Base-by-base conservation (phyloP, 2,329 filamentous ascomycete species). In the Penicillium sp. region DNA sequence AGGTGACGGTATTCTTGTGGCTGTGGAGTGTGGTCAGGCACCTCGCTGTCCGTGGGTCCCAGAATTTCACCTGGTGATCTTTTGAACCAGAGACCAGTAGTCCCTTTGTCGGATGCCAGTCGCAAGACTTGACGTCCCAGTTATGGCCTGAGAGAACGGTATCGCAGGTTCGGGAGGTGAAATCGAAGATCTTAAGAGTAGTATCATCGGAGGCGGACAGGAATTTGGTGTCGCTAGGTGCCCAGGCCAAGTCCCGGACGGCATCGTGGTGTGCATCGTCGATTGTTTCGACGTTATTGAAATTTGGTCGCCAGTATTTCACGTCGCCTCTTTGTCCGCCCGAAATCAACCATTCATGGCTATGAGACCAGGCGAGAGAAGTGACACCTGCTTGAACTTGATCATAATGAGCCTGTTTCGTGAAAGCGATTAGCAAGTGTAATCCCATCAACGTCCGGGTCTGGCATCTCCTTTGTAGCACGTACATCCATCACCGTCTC, bases 231-330 rank as follows among this genome's bases (percentile, higher is more conserved):
- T 99, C 95, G 62, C 90, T 96, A 1, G 95, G 95, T 60, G 92
- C 91, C 76, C 98, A 98, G 9, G 94, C 90, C 40, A 99, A 81
- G 70, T 97, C 95, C 68, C 95, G 84, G 61, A 99, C 91, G 5
- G 94, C 89, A 72, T 97, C 92, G 50, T 87, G 86, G 73, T 98
- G 95, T 6, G 92, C 95, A 72, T 93, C 88, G 55, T 78, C 77
- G 55, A 99, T 91, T 54, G 91, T 93, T 76, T 98, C 92, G 60
- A 98, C 92, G 70, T 98, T 97, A 82, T 99, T 98, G 80, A 99
- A 97, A 75, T 98, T 99, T 35, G 94, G 92, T 75, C 97, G 92
- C 91, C 94, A 98, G 79, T 99, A 99, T 79, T 98, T 98, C 77
- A 99, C 89, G 62, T 95, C 85, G 57, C 95, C 95, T 67, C 95